Conservation (phyloP, 306 rosid species). For the Pterocarpus macrocarpus region DNA sequence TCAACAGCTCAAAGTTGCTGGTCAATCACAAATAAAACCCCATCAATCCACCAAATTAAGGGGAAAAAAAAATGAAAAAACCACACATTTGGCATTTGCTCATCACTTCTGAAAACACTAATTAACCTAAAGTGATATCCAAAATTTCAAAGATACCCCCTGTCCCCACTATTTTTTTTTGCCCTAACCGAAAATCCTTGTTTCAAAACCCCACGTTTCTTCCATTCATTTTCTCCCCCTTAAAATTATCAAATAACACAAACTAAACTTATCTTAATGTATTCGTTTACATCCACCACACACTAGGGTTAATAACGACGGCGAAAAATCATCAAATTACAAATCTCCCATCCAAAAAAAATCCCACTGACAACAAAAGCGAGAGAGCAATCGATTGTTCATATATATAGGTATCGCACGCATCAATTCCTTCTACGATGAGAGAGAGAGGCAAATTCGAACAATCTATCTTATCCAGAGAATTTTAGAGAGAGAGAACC, state of each 20-base stretch:
- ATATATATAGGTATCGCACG: background rate
- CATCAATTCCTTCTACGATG: constrained; percentile 16
- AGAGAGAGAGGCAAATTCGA: background rate
- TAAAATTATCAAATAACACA: constrained; percentile 11
- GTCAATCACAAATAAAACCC: constrained; percentile 32
- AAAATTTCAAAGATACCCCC: constrained; percentile 38
- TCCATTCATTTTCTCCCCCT: background rate
- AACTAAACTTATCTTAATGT: background rate
- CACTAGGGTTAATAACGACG: constrained; percentile 6
- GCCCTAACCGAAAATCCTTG: constrained; percentile 38
- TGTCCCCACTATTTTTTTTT: background rate
- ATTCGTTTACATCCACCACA: background rate
- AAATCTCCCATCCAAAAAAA: constrained; percentile 8
- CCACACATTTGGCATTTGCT: background rate
- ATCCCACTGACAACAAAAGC: constrained; percentile 6
- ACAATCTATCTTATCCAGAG: constrained; percentile 7
- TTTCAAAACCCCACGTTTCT: background rate
- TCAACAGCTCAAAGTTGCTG: constrained; percentile 34
- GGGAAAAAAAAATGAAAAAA: background rate
- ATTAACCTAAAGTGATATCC: constrained; percentile 17
- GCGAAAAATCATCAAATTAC: constrained; percentile 24
- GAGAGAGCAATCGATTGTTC: constrained; percentile 41
- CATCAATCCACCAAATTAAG: constrained; percentile 1
- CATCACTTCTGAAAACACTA: constrained; percentile 32
- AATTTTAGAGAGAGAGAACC: constrained; percentile 25